Base-by-base conservation (phyloP, 495 filamentous ascomycete species). In the Cryomyces antarcticus region DNA sequence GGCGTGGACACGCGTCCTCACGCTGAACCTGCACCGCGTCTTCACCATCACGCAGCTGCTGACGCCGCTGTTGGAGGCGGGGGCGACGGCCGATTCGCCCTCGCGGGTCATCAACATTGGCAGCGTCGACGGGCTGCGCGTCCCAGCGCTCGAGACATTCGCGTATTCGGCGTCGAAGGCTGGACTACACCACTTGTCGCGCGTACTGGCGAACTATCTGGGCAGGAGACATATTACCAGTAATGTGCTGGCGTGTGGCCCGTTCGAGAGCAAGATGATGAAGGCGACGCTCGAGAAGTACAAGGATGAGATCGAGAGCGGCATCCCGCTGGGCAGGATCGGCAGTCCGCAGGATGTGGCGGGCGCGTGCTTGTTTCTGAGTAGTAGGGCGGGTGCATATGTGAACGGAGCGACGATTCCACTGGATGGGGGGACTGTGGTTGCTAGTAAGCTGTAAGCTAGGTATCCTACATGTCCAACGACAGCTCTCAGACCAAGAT, bases 201-300 rank as follows among this genome's bases (percentile, higher is more conserved):
- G 77, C n/a, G 75, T 80, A 44, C 62, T 89, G 41, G 79, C 80
- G 0, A 65, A 67, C 39, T 76, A 83, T 59, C 61, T 86, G 12
- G 79, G 82, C 6, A 71, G 64, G 43, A 63, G 78, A 35, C 68
- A 75, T 47, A 71, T 89, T 43, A 86, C 82, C 56, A 77, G 67
- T 42, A 84, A 85, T 43, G 67, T 75, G 0, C 64, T 88, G 41
- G 82, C 82, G 30, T 86, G 80, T 49, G 81, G 82, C 7, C 80
- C 81, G 10, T 88, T 88, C 50, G 66, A 82, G 54, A 80, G 73
- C 46, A 83, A 82, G 61, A 88, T 86, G 81, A 85, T 84, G 81
- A 72, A 72, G 7, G 73, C 69, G 35, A 82, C 78, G 35, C 57
- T 86, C 42, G 60, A 73, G 46, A 54, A 62, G 5, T 71, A 72